phyloP scores from a whole-genome alignment of 805 yeast species.

The Starmerella davenportii region DNA sequence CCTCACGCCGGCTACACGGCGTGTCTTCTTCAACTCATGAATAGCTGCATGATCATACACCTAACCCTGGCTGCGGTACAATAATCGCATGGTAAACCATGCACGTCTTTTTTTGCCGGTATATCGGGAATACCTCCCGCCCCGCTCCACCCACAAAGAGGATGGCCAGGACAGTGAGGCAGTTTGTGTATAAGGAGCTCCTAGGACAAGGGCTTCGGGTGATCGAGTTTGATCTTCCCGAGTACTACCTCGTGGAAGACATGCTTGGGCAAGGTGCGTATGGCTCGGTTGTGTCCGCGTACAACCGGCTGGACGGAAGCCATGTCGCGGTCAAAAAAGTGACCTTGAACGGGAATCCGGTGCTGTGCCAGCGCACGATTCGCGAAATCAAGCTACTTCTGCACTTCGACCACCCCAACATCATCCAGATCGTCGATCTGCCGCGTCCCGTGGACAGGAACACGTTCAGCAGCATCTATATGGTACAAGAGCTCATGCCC shows the following conservation, averaged over 20 bases:
- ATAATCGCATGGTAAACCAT: too few relatives aligned
- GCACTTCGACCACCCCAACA: constrained; percentile 87
- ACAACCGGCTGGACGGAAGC: constrained; percentile 68
- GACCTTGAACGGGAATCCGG: constrained; percentile 73
- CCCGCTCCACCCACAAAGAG: too few relatives aligned
- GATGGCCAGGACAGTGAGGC: too few relatives aligned
- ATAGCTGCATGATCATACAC: too few relatives aligned
- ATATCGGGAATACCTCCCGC: too few relatives aligned
- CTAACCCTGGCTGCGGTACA: too few relatives aligned
- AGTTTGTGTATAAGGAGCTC: neutral
- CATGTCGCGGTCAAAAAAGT: constrained; percentile 92
- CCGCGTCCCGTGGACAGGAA: constrained; percentile 68
- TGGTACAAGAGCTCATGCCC: constrained; percentile 77
- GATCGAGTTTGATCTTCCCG: constrained; percentile 19
- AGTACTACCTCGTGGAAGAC: constrained; percentile 57
- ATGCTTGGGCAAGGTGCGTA: constrained; percentile 93
- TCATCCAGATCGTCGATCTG: constrained; percentile 73
- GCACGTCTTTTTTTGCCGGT: too few relatives aligned
- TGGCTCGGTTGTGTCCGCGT: constrained; percentile 79
- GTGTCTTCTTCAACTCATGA: too few relatives aligned
- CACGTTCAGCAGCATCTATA: constrained; percentile 67
- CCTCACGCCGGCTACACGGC: too few relatives aligned
- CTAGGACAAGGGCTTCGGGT: neutral
- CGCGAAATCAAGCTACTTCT: constrained; percentile 76
- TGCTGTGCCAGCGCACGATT: constrained; percentile 76